phyloP scores from a whole-genome alignment of 176 grass and related monocot genomes.

The Phyllostachys edulis region DNA sequence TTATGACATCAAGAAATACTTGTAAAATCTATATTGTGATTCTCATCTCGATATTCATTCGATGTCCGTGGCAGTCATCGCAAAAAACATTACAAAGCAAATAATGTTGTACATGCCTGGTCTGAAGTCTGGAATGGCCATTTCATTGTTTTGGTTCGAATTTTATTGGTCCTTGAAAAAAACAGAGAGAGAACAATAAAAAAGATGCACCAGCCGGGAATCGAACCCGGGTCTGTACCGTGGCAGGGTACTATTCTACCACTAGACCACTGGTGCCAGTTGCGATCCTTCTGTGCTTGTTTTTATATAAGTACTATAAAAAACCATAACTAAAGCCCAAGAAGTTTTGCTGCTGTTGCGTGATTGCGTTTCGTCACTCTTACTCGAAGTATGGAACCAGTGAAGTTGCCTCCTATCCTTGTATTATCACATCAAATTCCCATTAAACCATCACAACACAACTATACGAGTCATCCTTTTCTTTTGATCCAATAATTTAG shows the following conservation, averaged over 20 bases:
- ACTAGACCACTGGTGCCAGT: constrained; percentile 46
- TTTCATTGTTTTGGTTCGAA: not conserved
- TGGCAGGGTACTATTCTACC: constrained; percentile 88
- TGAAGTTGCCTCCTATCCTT: not conserved
- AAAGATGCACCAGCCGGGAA: constrained; percentile 48
- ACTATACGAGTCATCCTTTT: too few species aligned
- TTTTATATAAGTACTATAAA: too few species aligned
- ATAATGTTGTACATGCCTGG: not conserved
- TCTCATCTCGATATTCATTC: not conserved
- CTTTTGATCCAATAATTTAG: too few species aligned
- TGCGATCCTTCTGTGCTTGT: too few species aligned
- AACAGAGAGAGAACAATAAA: too few species aligned
- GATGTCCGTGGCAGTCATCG: not conserved
- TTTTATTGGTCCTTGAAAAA: not conserved
- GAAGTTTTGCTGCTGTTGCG: not conserved
- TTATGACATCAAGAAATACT: constrained; percentile 53
- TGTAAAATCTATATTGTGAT: constrained; percentile 25
- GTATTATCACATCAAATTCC: not conserved
- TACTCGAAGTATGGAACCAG: not conserved
- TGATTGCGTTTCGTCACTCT: not conserved
- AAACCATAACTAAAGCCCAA: not conserved
- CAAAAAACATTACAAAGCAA: not conserved
- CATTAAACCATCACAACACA: not conserved
- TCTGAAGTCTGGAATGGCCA: not conserved
- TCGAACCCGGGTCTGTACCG: constrained; percentile 72